Evolutionary conservation across 768 basidiomycete species (phyloP).

Genomic region (Suillus luteus): DNA sequence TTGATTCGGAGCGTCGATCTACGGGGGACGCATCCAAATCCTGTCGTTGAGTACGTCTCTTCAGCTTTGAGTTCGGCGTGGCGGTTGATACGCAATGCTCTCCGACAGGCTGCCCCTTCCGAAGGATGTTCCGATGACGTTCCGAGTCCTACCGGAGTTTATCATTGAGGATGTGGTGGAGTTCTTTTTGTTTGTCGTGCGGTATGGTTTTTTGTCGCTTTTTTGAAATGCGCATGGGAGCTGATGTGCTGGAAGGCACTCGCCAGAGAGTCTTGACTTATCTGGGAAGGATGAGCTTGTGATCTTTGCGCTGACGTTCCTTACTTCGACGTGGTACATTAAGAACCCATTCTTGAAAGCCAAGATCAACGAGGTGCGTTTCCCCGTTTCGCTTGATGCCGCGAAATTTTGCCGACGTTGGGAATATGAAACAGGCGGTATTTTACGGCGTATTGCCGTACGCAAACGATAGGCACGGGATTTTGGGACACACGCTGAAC

Average conservation of each 20-base stretch:
- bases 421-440: conserved; percentile 50
- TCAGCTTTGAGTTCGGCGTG: conserved; percentile 10
- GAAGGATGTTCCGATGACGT: conserved; percentile 78
- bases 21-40: conserved; percentile 70
- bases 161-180: conserved; percentile 93
- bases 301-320: conserved; percentile 86
- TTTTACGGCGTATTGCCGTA: conserved; percentile 74
- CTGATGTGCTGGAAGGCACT: conserved; percentile 41
- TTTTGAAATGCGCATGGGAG: not conserved
- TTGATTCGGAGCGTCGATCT: conserved; percentile 90
- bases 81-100: not conserved
- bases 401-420: conserved; percentile 4
- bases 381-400: conserved; percentile 16
- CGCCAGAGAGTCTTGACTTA: conserved; percentile 80
- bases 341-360: conserved; percentile 98
- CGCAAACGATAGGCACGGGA: conserved; percentile 63
- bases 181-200: conserved; percentile 80
- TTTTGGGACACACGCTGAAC: conserved; percentile 83
- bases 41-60: conserved; percentile 59
- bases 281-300: conserved; percentile 86
- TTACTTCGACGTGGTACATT: conserved; percentile 95
- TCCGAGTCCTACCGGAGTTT: conserved; percentile 91
- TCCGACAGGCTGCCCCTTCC: conserved; percentile 78
- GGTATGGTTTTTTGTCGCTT: conserved; percentile 46
- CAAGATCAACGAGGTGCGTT: conserved; percentile 84